Evolutionary conservation across 2,329 filamentous ascomycete species (phyloP).

Genomic region (Pestalotiopsis sp.): DNA sequence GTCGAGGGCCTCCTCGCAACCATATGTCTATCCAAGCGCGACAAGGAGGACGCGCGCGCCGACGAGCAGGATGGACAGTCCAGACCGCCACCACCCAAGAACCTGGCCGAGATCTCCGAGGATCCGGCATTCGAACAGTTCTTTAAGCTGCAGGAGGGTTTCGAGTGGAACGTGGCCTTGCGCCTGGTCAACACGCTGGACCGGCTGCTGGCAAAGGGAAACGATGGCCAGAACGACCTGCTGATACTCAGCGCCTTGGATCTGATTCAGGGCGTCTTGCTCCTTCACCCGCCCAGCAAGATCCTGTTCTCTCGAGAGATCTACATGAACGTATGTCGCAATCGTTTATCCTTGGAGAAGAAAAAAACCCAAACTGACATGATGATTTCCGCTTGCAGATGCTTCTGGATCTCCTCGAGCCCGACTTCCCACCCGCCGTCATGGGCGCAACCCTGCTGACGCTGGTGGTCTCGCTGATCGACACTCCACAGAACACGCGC

Average conservation of each 20-base stretch:
- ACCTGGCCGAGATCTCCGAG: slow-evolving; percentile 69
- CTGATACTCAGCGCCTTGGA: slow-evolving; percentile 88
- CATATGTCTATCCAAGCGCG: slow-evolving; percentile 74
- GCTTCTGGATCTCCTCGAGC: slow-evolving; percentile 91
- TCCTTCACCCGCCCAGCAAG: slow-evolving; percentile 90
- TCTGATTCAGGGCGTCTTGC: slow-evolving; percentile 82
- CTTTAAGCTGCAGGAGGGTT: slow-evolving; percentile 94
- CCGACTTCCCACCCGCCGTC: slow-evolving; percentile 87
- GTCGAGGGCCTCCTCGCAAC: slow-evolving; percentile 93
- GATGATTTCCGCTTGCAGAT: slow-evolving; percentile 52
- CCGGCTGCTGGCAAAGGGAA: slow-evolving; percentile 79
- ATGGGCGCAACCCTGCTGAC: slow-evolving; percentile 89
- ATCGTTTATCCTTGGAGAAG: neutral
- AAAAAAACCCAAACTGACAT: neutral
- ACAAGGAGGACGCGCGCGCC: slow-evolving; percentile 24
- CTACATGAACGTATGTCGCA: slow-evolving; percentile 80
- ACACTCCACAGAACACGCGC: slow-evolving; percentile 84
- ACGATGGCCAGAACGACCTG: slow-evolving; percentile 82
- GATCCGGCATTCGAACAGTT: slow-evolving; percentile 95
- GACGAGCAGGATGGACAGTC: slow-evolving; percentile 38
- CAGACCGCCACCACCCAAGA: slow-evolving; percentile 55
- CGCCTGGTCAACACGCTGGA: slow-evolving; percentile 86
- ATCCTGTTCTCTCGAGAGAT: slow-evolving; percentile 85
- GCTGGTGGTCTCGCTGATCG: slow-evolving; percentile 85
- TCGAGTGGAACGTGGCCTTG: slow-evolving; percentile 95